Evolutionary conservation across 257 asterid genomes (phyloP).

Genomic region (Solanum etuberosum): DNA sequence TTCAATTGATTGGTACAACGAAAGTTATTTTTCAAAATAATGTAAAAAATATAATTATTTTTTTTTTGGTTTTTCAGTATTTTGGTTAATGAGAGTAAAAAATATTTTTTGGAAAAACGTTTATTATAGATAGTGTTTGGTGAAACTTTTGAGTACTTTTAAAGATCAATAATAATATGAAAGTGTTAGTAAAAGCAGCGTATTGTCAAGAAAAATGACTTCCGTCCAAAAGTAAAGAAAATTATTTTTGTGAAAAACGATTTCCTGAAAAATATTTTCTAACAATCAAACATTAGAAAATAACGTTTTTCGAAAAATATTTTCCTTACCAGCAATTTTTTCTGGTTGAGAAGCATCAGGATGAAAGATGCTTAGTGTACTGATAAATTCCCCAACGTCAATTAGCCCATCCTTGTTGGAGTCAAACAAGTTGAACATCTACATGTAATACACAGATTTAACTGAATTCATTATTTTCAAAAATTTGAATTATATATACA

Average conservation of each 20-base stretch:
- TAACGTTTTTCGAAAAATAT: neutral
- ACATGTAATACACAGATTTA: neutral
- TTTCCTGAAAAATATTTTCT: neutral
- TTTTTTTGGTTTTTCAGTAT: neutral
- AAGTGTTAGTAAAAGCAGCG: neutral
- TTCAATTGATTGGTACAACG: neutral
- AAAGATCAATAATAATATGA: neutral
- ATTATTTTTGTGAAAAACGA: neutral
- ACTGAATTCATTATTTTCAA: neutral
- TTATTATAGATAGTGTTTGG: neutral
- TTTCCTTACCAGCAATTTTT: constrained; percentile 17
- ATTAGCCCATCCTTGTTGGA: constrained; percentile 6
- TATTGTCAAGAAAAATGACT: neutral
- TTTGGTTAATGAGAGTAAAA: neutral
- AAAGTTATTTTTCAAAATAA: neutral
- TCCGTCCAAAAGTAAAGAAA: neutral
- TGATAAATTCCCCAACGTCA: constrained; percentile 6
- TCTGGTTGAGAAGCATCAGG: constrained; percentile 43
- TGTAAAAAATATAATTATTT: neutral
- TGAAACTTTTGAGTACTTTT: neutral
- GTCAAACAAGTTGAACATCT: constrained; percentile 14
- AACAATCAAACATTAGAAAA: neutral
- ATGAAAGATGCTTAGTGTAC: constrained; percentile 19
- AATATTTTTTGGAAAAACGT: neutral
- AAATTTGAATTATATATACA: neutral